These are phyloP conservation scores for Daldinia eschscholtzii DNA, from an alignment of 2,329 filamentous ascomycete genomes.

Conservation along the genomic window DNA sequence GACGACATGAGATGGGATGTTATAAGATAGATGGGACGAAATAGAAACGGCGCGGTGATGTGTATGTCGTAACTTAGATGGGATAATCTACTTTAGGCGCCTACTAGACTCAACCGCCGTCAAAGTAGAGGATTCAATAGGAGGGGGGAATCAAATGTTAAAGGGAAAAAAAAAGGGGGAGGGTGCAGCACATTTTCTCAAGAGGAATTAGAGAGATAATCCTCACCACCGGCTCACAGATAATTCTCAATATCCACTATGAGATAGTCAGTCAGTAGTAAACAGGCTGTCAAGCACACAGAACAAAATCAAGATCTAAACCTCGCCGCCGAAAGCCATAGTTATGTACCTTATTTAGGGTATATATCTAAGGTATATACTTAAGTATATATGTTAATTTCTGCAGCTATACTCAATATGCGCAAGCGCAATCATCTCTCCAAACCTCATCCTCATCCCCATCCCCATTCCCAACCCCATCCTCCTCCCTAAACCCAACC, in stretches of 20 bases:
- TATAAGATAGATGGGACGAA: no score
- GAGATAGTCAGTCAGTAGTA: no score
- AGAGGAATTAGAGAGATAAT: background rate
- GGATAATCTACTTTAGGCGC: no score
- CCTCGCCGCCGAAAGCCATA: background rate
- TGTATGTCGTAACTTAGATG: background rate
- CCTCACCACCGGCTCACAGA: background rate
- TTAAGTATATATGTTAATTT: background rate
- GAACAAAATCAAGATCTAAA: background rate
- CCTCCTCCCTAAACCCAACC: background rate
- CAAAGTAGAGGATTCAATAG: background rate
- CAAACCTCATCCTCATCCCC: background rate
- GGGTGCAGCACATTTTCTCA: background rate
- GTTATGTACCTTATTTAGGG: background rate
- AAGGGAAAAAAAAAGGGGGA: background rate
- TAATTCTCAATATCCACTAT: no score
- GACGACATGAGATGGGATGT: no score
- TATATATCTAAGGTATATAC: background rate
- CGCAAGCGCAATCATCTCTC: background rate
- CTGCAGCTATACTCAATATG: constrained; percentile 1
- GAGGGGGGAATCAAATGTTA: background rate
- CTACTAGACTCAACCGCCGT: background rate
- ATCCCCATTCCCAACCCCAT: no score
- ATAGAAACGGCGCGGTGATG: background rate
- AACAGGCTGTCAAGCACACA: no score